Evolutionary conservation across 2,329 filamentous ascomycete genomes (phyloP), one percentile per base, ranked within the genome.

Genomic region (Drechmeria coniospora): DNA sequence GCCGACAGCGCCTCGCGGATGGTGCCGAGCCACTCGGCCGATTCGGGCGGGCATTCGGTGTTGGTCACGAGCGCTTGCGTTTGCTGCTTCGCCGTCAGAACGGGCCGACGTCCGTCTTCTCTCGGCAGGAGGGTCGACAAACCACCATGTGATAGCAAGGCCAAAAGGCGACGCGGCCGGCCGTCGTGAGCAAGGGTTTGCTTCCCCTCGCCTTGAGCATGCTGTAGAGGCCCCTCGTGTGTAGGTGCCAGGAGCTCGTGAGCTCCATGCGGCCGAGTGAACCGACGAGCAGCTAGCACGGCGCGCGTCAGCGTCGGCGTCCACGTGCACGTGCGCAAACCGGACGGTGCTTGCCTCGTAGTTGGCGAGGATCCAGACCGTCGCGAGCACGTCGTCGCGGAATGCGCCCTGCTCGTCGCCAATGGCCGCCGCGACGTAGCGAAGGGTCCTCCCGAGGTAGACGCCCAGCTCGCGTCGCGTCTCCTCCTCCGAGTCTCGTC

Each of bases 331-430:
- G 10, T 6, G 10, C 6, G 10, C 6, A 20, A 20, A 20, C 6
- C 7, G 18, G 9, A 4, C 4, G 19, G 10, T 10, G 11, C 19
- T 7, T 33, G 52, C 54, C 44, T 57, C 54, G 25, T 57, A 56
- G 32, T 53, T 55, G 22, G 50, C 36, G 13, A 57, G 37, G 19
- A 57, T 44, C 54, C 54, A 57, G 3, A 57, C 49, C 3, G 54
- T 52, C 11, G 49, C 49, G 11, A 57, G 46, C 13, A 55, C 43
- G 29, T 57, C 49, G 14, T 53, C 42, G 30, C 54, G 33, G 22
- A 43, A 18, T 4, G 45, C 36, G 5, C 49, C 46, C 6, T 37
- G 34, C 4, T 43, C 38, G 8, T 45, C 38, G 6, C 36, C 43
- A 11, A 57, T 36, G 6, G 59, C 58, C 6, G 48, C 40, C 21